Evolutionary conservation across 805 yeast species (phyloP), one percentile per base, ranked within the genome.

Genomic region (Ogataea zsoltii): DNA sequence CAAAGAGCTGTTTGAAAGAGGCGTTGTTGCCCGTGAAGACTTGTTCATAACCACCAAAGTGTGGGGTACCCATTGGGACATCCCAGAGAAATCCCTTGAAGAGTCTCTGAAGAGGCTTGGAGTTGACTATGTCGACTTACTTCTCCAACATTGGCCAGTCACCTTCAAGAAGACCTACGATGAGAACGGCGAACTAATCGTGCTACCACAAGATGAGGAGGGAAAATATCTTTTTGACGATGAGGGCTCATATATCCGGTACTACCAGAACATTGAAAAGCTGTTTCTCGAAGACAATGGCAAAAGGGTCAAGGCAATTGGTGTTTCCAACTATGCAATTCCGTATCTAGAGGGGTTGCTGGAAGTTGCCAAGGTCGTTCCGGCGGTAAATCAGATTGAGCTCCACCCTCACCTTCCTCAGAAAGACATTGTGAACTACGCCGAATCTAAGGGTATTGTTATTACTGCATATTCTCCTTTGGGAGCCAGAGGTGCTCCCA

Each of bases 251-350:
- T 94, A 55, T 46, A 62, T 91, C 10, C 77, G 80, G 31, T 89
- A 89, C 16, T 77, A 75, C 50, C 79, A 81, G 57, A 81, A 82
- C 48, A 69, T 84, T 42, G 89, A 86, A 45, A 90, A 87, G 12
- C 84, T 83, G 36, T 89, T 78, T 63, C 11, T 19, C 11, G 70
- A 61, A 32, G 70, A 60, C 31, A 72, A 74, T 18, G 71, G 74
- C 25, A 65, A 67, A 48, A 65, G 67, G 48, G 60, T 68, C 23
- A 69, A 63, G 45, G 61, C 76, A 13, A 69, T 75, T 55, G 79
- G 79, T 18, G 76, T 75, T 15, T 69, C 76, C 13, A 75, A 73
- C 56, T 46, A 35, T 23, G 39, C 49, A 7, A 48, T 64, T 21
- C 57, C 58, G 32, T 62, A 65, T 42, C 44, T 70, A 41, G 56